Evolutionary conservation across 2,329 filamentous ascomycete species (phyloP), one percentile per base, ranked within the genome.

Genomic region (Fusarium scirpi): DNA sequence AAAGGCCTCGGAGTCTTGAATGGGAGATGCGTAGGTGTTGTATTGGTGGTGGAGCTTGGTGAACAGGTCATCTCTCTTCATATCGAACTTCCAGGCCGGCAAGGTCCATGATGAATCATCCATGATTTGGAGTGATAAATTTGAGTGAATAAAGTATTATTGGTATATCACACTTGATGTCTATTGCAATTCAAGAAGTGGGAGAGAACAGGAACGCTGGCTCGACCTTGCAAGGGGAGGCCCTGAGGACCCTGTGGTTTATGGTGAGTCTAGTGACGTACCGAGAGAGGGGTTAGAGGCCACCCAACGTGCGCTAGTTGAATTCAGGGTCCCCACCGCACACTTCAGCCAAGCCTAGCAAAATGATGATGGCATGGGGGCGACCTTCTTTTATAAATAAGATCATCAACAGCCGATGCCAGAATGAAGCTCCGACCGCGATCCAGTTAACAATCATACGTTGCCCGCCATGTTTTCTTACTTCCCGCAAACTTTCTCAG

Each of bases 21-120:
- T 84, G 30, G 84, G 79, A 49, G 83, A 83, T 40, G 82, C 77
- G 51, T 87, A 78, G 32, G 86, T 88, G 79, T 88, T 88, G 78
- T 87, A 88, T 74, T 84, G 83, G 66, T 87, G 82, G 69, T 88
- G 85, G 13, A 89, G 83, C 47, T 82, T 85, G 52, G 83, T 84
- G 75, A 84, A 84, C 76, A 88, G 82, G 69, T 87, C 86, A 29
- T 83, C 82, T 72, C 81, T 82, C 81, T 85, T 87, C 82, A 88
- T 82, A 70, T 85, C 86, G 80, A 88, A 88, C 76, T 88, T 88
- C 85, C 86, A 88, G 66, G 84, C 83, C 34, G 86, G 86, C 86
- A 86, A 88, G 68, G 81, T 78, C 73, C 77, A 80, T 67, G 76
- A 79, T 44, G 82, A 81, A 57, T 87, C 85, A 76, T 87, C 85